A percentile compares a stretch with the other conserved stretches of the same genome.
phyloP scores from a whole-genome alignment of 106 monocot genomes.

The Narthecium ossifragum region DNA sequence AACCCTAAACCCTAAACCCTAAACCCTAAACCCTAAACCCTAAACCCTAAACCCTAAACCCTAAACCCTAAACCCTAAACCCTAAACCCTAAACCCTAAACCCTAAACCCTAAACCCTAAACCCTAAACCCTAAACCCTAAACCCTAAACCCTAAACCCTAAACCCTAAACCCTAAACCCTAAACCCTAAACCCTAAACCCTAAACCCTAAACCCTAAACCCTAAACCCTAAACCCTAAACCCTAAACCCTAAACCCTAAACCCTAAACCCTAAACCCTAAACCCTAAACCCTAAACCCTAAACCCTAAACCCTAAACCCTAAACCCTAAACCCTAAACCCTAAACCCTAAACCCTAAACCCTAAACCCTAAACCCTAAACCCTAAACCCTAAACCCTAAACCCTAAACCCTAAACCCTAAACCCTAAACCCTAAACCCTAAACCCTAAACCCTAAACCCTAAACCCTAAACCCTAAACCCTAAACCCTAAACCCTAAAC shows the following conservation, averaged over 20 bases:
- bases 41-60: slow-evolving; percentile 16
- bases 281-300: too few relatives aligned
- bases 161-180: slow-evolving; percentile 17
- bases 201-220: too few relatives aligned
- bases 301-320: too few relatives aligned
- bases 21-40: slow-evolving; percentile 10
- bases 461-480: slow-evolving; percentile 4
- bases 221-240: too few relatives aligned
- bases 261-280: too few relatives aligned
- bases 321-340: slow-evolving; percentile 1
- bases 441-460: slow-evolving; percentile 7
- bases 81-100: slow-evolving; percentile 8
- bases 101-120: slow-evolving; percentile 7
- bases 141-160: slow-evolving; percentile 10
- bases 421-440: slow-evolving; percentile 4
- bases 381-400: slow-evolving; percentile 5
- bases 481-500: neutral
- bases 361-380: neutral
- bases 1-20: slow-evolving; percentile 6
- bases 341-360: too few relatives aligned
- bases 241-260: too few relatives aligned
- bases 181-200: too few relatives aligned
- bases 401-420: slow-evolving; percentile 5
- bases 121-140: neutral
- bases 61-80: slow-evolving; percentile 10